Conservation (phyloP, 225 moss, liverwort and hornwort genomes). For the Pleurozium schreberi region DNA sequence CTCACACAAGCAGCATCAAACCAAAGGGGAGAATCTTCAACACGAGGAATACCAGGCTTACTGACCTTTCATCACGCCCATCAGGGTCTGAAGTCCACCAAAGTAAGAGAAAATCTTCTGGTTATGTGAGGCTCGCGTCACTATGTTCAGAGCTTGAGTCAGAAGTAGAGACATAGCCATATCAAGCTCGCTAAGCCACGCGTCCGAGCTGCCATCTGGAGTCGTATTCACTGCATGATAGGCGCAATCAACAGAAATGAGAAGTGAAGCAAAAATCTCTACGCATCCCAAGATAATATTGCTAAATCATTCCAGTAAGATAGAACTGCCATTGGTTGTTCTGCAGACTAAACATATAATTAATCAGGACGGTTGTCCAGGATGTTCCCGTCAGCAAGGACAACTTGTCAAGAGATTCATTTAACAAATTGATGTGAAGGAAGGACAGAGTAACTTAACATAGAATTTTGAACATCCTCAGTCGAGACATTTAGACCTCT, state of each 20-base stretch:
- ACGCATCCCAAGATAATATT: background rate
- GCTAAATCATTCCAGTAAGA: background rate
- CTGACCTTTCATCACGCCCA: constrained; percentile 81
- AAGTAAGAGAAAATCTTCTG: constrained; percentile 60
- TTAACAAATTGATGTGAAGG: background rate
- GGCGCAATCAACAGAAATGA: constrained; percentile 11
- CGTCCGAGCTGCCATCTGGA: constrained; percentile 45
- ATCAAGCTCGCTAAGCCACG: constrained; percentile 44
- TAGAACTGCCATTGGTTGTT: background rate
- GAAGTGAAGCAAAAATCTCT: constrained; percentile 1
- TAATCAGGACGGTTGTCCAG: background rate
- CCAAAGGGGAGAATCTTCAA: background rate
- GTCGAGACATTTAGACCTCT: background rate
- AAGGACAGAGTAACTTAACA: background rate
- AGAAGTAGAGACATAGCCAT: constrained; percentile 38
- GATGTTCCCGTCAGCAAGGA: background rate
- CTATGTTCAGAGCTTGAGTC: constrained; percentile 41
- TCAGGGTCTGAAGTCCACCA: constrained; percentile 67
- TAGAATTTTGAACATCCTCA: background rate
- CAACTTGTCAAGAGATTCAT: background rate
- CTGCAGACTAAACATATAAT: background rate
- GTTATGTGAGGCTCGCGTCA: constrained; percentile 55
- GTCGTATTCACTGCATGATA: constrained; percentile 36
- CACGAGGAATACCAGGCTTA: background rate
- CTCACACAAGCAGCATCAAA: background rate